Evolutionary conservation across 352 stramenopile species (phyloP).

Genomic region (Phytophthora nicotianae): DNA sequence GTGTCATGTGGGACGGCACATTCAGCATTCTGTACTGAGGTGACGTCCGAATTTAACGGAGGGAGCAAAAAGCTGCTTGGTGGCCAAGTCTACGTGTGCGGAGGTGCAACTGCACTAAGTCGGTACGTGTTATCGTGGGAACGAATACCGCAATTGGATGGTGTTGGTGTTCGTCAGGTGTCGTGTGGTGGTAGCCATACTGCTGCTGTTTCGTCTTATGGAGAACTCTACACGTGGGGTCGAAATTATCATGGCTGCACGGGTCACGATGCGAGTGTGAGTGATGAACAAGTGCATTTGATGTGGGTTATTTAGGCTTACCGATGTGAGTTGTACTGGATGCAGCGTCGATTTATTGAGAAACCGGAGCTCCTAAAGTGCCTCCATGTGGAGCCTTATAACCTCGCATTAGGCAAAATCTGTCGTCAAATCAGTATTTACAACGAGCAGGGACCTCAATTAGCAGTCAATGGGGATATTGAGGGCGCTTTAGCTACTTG

Average conservation of each 20-base stretch:
- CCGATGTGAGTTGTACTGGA: no score
- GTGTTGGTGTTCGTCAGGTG: slow-evolving; percentile 69
- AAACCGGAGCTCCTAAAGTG: slow-evolving; percentile 78
- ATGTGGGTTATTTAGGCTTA: not conserved
- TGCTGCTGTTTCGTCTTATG: slow-evolving; percentile 85
- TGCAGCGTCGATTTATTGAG: slow-evolving; percentile 66
- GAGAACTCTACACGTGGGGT: slow-evolving; percentile 94
- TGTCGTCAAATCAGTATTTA: slow-evolving; percentile 91
- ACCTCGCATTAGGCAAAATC: slow-evolving; percentile 81
- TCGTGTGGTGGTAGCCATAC: slow-evolving; percentile 90
- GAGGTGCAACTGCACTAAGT: slow-evolving; percentile 82
- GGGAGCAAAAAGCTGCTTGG: slow-evolving; percentile 72
- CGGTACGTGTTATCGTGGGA: slow-evolving; percentile 77
- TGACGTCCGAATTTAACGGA: slow-evolving; percentile 56
- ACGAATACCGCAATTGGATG: slow-evolving; percentile 56
- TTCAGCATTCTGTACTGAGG: slow-evolving; percentile 82
- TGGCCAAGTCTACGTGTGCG: slow-evolving; percentile 89
- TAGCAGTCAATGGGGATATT: slow-evolving; percentile 86
- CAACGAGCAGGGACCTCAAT: slow-evolving; percentile 81
- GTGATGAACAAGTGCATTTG: slow-evolving; percentile 1
- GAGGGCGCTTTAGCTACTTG: slow-evolving; percentile 74
- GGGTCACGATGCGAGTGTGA: slow-evolving; percentile 63
- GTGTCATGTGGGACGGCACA: slow-evolving; percentile 76
- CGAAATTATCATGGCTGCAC: slow-evolving; percentile 91
- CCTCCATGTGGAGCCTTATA: slow-evolving; percentile 89